A percentile compares a stretch with the other conserved stretches of the same genome.
Conservation (phyloP, 441 rosid genomes). For the Iberis amara region DNA sequence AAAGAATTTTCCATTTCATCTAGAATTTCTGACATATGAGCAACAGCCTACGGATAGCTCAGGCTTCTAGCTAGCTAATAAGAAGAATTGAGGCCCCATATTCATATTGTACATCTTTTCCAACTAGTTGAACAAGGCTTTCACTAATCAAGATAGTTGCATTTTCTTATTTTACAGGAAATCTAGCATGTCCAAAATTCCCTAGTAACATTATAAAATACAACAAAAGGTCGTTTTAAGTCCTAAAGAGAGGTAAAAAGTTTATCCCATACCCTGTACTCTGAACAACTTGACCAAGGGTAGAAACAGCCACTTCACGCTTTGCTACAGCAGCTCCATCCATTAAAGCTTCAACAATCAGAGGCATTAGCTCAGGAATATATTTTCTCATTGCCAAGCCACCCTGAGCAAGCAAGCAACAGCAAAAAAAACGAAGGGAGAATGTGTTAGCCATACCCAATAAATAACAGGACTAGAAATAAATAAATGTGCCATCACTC, state of each 20-base stretch:
- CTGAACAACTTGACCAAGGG: slow-evolving; percentile 98
- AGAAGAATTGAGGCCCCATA: slow-evolving; percentile 1
- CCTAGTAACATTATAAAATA: slow-evolving; percentile 14
- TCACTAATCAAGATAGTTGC: slow-evolving; percentile 18
- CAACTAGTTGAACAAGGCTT: slow-evolving; percentile 18
- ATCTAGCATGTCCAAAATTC: slow-evolving; percentile 1
- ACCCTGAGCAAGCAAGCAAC: slow-evolving; percentile 60
- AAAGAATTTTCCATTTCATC: slow-evolving; percentile 2
- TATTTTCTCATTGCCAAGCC: slow-evolving; percentile 95
- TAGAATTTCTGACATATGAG: slow-evolving; percentile 19
- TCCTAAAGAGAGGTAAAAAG: slow-evolving; percentile 23
- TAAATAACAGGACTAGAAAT: slow-evolving; percentile 7
- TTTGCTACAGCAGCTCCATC: slow-evolving; percentile 97
- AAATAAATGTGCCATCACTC: slow-evolving; percentile 8
- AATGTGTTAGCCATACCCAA: slow-evolving; percentile 19
- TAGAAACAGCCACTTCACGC: slow-evolving; percentile 98
- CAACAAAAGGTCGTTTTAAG: background rate
- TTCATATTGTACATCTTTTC: slow-evolving; percentile 10
- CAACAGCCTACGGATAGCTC: slow-evolving; percentile 19
- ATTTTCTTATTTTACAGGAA: slow-evolving; percentile 8
- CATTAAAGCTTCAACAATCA: slow-evolving; percentile 94
- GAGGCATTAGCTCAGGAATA: slow-evolving; percentile 92
- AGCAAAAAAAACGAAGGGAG: slow-evolving; percentile 19
- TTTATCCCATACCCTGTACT: slow-evolving; percentile 82
- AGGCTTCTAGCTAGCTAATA: slow-evolving; percentile 5